Evolutionary conservation across 2,329 filamentous ascomycete genomes (phyloP), one percentile per base, ranked within the genome.

Genomic region (Verticillium longisporum): DNA sequence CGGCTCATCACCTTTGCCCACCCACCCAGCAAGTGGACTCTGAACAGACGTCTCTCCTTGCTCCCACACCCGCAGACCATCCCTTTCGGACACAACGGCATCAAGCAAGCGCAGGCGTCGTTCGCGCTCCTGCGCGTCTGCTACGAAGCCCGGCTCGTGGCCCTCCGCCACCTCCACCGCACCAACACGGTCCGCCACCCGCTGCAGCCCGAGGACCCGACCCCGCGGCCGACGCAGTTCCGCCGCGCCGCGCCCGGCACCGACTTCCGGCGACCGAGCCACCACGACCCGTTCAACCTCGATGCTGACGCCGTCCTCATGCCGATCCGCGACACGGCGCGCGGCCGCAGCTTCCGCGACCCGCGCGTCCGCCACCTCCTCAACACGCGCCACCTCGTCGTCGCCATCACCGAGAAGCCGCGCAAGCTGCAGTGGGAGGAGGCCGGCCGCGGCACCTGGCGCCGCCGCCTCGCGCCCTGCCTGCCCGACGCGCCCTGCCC

Each of bases 1-100:
- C 37, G 63, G 21, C 59, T 60, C 10, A 50, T 64, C n/a, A 60
- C 58, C 11, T 61, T 61, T 13, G 57, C 57, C 9, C 63, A 64
- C 21, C 61, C 63, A 4, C 57, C 18, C 7, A 61, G 62, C 3
- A 61, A 64, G 32, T 59, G 62, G 41, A 18, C 61, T 14, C 60
- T 64, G n/a, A 62, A 61, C 37, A 59, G 60, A 2, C 59, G 63
- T 14, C 61, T 64, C 53, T 21, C 10, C 4, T 11, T 33, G 14
- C 21, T 56, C 2, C 45, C 21, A 18, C n/a, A 53, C 45, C 45
- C 45, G 7, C 45, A 18, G 18, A 53, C 21, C 18, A 18, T 26
- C n/a, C 45, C 45, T 18, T 53, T 53, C 9, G 18, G 45, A 7
- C 45, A 53, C 18, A 53, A 53, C 45, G 45, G 45, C 45, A 53